These are phyloP conservation scores for Petunia axillaris DNA, from an alignment of 257 asterid genomes.

Conservation along the genomic window DNA sequence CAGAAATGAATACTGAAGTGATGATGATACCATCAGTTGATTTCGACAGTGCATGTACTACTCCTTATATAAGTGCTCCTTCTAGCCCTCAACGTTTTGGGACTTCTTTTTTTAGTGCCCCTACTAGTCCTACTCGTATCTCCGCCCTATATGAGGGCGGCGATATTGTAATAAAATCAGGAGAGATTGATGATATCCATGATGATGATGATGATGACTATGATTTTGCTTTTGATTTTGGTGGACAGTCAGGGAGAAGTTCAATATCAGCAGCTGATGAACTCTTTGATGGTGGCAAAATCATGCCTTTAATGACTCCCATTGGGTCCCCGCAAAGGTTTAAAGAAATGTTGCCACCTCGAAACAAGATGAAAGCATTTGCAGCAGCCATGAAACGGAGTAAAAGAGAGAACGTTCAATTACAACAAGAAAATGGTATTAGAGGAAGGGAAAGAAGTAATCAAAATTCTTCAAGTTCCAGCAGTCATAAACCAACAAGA, in stretches of 20 bases:
- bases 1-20: conserved; percentile 41
- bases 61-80: conserved; percentile 70
- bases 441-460: conserved; percentile 52
- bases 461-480: neutral
- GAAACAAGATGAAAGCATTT: conserved; percentile 44
- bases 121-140: conserved; percentile 53
- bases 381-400: conserved; percentile 59
- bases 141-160: conserved; percentile 31
- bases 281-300: conserved; percentile 81
- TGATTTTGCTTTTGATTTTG: conserved; percentile 79
- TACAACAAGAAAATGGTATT: neutral
- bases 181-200: conserved; percentile 1
- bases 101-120: conserved; percentile 62
- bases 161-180: conserved; percentile 36
- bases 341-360: conserved; percentile 50
- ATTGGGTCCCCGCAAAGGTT: conserved; percentile 50
- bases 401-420: neutral
- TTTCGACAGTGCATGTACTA: conserved; percentile 53
- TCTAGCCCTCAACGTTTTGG: conserved; percentile 61
- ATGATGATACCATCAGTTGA: conserved; percentile 34
- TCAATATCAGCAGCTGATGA: conserved; percentile 86
- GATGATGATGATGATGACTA: conserved; percentile 32
- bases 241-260: conserved; percentile 57
- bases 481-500: conserved; percentile 49
- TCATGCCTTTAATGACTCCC: conserved; percentile 63